These are phyloP conservation scores for Hirschioporus abietinus DNA, from an alignment of 768 basidiomycete genomes.

Conservation along the genomic window DNA sequence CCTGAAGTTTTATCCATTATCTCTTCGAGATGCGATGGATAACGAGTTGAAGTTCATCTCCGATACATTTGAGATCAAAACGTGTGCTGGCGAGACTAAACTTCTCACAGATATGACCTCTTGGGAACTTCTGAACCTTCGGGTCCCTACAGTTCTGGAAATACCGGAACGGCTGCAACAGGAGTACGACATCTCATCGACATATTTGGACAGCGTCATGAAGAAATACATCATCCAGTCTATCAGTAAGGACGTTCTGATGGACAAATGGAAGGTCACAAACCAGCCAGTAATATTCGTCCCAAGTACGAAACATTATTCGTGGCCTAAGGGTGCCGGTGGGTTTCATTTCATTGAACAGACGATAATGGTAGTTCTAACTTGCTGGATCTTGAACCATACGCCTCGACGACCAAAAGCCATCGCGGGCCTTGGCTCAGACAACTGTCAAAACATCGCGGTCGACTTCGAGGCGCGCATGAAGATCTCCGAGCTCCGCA, in stretches of 20 bases:
- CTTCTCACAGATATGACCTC: constrained; percentile 25
- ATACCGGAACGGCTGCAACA: constrained; percentile 29
- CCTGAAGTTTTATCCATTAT: constrained; percentile 41
- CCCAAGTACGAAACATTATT: constrained; percentile 35
- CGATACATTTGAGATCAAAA: constrained; percentile 25
- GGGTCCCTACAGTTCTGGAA: constrained; percentile 26
- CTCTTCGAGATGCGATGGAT: constrained; percentile 29
- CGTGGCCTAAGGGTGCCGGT: constrained; percentile 45
- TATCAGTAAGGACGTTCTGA: constrained; percentile 28
- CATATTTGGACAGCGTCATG: constrained; percentile 26
- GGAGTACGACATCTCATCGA: constrained; percentile 30
- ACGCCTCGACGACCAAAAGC: constrained; percentile 21
- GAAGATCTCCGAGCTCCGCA: constrained; percentile 23
- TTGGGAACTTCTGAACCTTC: constrained; percentile 41
- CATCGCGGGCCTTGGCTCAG: constrained; percentile 37
- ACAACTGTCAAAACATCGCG: constrained; percentile 29
- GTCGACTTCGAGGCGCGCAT: constrained; percentile 35
- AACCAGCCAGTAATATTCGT: constrained; percentile 22
- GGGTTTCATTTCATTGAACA: constrained; percentile 8
- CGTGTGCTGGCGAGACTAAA: constrained; percentile 20
- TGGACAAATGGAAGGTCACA: constrained; percentile 20
- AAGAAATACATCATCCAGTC: constrained; percentile 31
- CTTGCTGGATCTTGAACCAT: neutral
- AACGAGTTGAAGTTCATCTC: constrained; percentile 27
- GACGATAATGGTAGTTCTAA: neutral